These are phyloP conservation scores for Medicago ruthenica DNA, from an alignment of 306 rosid species.

Conservation along the genomic window DNA sequence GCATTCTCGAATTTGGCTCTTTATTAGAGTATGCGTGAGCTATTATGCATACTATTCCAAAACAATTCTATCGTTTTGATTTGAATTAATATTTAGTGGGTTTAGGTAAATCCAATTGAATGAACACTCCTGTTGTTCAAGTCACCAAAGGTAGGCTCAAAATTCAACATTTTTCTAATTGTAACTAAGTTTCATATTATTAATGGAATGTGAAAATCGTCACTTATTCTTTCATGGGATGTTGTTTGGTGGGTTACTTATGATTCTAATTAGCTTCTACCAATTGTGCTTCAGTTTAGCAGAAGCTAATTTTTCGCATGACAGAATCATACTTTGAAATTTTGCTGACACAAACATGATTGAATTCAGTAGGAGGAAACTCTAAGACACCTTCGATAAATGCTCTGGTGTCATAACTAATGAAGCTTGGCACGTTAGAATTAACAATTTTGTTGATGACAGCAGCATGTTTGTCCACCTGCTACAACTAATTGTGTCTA, in stretches of 20 bases:
- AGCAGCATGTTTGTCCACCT: too few species aligned
- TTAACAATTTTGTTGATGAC: too few species aligned
- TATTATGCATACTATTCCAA: not conserved
- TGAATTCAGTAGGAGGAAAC: not conserved
- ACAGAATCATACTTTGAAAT: too few species aligned
- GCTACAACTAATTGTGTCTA: too few species aligned
- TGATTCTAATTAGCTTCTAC: not conserved
- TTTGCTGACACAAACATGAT: not conserved
- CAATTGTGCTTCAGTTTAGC: not conserved
- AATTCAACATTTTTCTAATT: not conserved
- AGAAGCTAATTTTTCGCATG: not conserved
- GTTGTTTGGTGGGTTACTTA: not conserved
- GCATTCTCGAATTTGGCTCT: slow-evolving; percentile 1
- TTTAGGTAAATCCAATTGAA: not conserved
- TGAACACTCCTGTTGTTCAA: not conserved
- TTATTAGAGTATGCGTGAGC: not conserved
- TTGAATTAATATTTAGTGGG: not conserved
- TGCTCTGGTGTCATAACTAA: not conserved
- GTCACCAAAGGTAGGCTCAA: not conserved
- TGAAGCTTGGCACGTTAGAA: too few species aligned
- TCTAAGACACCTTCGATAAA: too few species aligned
- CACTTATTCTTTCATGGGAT: too few species aligned
- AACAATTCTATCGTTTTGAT: not conserved
- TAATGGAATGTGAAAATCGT: too few species aligned
- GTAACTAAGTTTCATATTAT: not conserved